phyloP scores from a whole-genome alignment of 2,329 filamentous ascomycete species.

The Aspergillus eucalypticola region DNA sequence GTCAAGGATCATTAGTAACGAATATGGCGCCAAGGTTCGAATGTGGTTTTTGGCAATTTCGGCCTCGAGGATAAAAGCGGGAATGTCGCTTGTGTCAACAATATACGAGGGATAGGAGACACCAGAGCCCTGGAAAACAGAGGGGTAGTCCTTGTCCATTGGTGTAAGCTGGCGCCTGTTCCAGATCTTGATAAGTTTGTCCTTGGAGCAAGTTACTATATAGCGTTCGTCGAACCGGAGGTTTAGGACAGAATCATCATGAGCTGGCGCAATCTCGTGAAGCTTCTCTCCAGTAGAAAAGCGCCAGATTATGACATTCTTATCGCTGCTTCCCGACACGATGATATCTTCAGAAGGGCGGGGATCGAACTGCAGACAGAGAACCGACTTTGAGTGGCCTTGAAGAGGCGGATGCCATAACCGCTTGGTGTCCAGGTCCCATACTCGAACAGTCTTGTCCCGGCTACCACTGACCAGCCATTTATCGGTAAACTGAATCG shows the following conservation, averaged over 20 bases:
- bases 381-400: slow-evolving; percentile 81
- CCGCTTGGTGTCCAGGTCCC: slow-evolving; percentile 80
- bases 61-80: slow-evolving; percentile 46
- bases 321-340: slow-evolving; percentile 94
- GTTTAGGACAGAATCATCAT: slow-evolving; percentile 89
- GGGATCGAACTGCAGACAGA: slow-evolving; percentile 94
- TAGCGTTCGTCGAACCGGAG: slow-evolving; percentile 89
- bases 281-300: slow-evolving; percentile 88
- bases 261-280: slow-evolving; percentile 73
- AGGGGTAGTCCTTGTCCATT: slow-evolving; percentile 48
- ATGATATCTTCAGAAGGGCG: slow-evolving; percentile 84
- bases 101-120: slow-evolving; percentile 57
- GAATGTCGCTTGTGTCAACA: slow-evolving; percentile 49
- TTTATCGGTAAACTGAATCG: slow-evolving; percentile 81
- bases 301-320: slow-evolving; percentile 84
- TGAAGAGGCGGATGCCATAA: slow-evolving; percentile 71
- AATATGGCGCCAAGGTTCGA: slow-evolving; percentile 63
- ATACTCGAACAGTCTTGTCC: slow-evolving; percentile 83
- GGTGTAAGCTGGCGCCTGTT: slow-evolving; percentile 69
- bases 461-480: slow-evolving; percentile 92
- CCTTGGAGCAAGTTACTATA: slow-evolving; percentile 94
- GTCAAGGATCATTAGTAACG: slow-evolving; percentile 73
- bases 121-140: slow-evolving; percentile 43
- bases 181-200: slow-evolving; percentile 96
- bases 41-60: slow-evolving; percentile 44